A percentile compares a stretch with the other conserved stretches of the same genome.
Evolutionary conservation across 305 asterid species (phyloP).

Genomic region (Plantago lanceolata): DNA sequence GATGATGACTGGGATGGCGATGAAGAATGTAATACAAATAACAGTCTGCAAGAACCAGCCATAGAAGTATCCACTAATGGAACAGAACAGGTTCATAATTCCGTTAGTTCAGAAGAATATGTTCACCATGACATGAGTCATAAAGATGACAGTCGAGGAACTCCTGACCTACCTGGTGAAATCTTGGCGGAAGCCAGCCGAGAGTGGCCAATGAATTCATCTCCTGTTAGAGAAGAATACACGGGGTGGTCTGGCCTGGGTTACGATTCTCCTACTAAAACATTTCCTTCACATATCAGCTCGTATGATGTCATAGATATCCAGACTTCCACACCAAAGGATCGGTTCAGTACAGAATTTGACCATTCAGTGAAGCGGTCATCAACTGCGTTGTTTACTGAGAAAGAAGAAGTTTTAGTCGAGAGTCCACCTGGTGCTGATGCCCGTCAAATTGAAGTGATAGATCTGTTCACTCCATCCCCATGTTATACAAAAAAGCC

Average conservation of each 20-base stretch:
- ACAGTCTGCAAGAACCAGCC: constrained; percentile 17
- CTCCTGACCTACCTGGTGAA: not conserved
- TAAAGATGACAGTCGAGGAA: constrained; percentile 13
- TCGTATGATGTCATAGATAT: constrained; percentile 27
- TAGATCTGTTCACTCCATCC: constrained; percentile 63
- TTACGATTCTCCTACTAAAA: constrained; percentile 25
- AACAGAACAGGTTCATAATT: constrained; percentile 4
- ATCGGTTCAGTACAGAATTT: constrained; percentile 20
- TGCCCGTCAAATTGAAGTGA: constrained; percentile 45
- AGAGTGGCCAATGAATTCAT: constrained; percentile 17
- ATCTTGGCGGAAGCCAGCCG: constrained; percentile 10
- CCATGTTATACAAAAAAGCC: constrained; percentile 35
- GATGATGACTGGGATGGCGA: constrained; percentile 29
- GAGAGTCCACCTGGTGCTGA: constrained; percentile 16
- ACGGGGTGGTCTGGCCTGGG: constrained; percentile 16
- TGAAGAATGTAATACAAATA: constrained; percentile 28
- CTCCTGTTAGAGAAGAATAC: constrained; percentile 23
- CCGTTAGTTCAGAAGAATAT: constrained; percentile 21
- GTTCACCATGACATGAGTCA: constrained; percentile 16
- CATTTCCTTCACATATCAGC: constrained; percentile 20
- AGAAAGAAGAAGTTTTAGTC: constrained; percentile 20
- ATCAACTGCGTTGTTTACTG: constrained; percentile 21
- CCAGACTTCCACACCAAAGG: constrained; percentile 20
- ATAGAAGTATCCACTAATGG: constrained; percentile 19
- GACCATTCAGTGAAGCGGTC: constrained; percentile 21